Conservation (phyloP, 2,329 filamentous ascomycete species). For the Sporothrix inflata region DNA sequence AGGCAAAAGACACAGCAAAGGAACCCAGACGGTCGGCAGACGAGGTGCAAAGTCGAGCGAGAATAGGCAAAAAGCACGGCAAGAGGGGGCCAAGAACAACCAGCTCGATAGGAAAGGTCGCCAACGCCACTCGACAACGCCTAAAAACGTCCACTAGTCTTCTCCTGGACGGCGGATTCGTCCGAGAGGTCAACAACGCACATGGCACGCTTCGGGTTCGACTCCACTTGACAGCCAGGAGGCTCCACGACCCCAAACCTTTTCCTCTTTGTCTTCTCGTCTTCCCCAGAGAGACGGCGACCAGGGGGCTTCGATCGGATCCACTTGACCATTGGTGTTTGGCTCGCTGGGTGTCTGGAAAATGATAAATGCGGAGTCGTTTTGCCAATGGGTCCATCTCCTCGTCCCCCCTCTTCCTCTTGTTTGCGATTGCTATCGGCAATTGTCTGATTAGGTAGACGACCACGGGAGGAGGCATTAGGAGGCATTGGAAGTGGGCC, state of each 20-base stretch:
- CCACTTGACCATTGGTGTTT: not conserved
- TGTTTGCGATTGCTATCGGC: constrained; percentile 20
- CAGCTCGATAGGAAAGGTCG: too few relatives aligned
- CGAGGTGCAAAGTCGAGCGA: not conserved
- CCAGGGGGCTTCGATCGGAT: not conserved
- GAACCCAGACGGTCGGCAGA: not conserved
- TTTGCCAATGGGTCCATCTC: not conserved
- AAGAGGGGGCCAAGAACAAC: too few relatives aligned
- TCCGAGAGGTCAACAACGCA: constrained; percentile 4
- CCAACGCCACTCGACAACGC: not conserved
- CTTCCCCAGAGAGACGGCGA: not conserved
- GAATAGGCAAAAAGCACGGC: not conserved
- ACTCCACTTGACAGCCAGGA: not conserved
- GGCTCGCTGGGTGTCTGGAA: too few relatives aligned
- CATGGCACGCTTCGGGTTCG: not conserved
- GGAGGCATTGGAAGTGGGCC: not conserved
- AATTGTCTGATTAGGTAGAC: constrained; percentile 31
- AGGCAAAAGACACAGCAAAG: not conserved
- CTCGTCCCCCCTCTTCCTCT: not conserved
- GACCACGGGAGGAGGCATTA: not conserved
- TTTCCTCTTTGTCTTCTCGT: not conserved
- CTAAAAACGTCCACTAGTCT: not conserved
- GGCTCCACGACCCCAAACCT: constrained; percentile 1
- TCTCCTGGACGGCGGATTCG: not conserved
- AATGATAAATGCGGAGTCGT: not conserved